Base-by-base conservation (phyloP, 1,284 basidiomycete genomes). In the Meira nashicola region DNA sequence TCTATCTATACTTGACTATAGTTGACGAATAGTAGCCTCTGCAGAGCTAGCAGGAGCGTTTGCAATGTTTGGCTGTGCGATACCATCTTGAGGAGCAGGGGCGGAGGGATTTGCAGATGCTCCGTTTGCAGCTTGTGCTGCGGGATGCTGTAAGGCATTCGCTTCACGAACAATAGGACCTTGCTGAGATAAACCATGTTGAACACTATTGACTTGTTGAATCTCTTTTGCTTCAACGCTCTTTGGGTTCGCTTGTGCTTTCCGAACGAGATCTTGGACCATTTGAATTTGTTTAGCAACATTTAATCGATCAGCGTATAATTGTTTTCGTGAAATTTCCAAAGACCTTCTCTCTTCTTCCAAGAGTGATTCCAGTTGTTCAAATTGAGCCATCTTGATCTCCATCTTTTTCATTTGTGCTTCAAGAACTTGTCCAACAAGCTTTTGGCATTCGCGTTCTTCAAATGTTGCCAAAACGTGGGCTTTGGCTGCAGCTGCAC, bases 331-430 rank as follows among this genome's bases (percentile, higher is more conserved):
- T 1, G 68, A 69, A 0, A 72, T 69, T 54, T 78, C 76, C 19
- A 78, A 54, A 5, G 48, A 52, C 17, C 72, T 64, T 9, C 73
- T 61, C 54, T 78, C 76, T 6, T 68, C 58, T 39, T 78, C 76
- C 44, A 78, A 68, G 25, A 78, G 58, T 10, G 64, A 58, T 57
- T 78, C 76, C 39, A 78, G 67, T 54, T 76, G 66, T 39, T 76
- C 71, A 51, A 78, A 77, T 49, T 78, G 76, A 5, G 62, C 47
- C 73, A 78, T 76, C 39, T 78, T 78, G 17, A 78, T 58, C 59
- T 97, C 92, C 52, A 98, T 86, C 79, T 97, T 97, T 17, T 86
- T 87, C 49, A 96, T 83, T 59, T 94, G 95, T 33, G 94, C 85
- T 73, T 92, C 89, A 79, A 97, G 89, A 59, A 97, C 84, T 51